phyloP scores from a whole-genome alignment of 1,284 basidiomycete species.

The Moesziomyces globuligerus region DNA sequence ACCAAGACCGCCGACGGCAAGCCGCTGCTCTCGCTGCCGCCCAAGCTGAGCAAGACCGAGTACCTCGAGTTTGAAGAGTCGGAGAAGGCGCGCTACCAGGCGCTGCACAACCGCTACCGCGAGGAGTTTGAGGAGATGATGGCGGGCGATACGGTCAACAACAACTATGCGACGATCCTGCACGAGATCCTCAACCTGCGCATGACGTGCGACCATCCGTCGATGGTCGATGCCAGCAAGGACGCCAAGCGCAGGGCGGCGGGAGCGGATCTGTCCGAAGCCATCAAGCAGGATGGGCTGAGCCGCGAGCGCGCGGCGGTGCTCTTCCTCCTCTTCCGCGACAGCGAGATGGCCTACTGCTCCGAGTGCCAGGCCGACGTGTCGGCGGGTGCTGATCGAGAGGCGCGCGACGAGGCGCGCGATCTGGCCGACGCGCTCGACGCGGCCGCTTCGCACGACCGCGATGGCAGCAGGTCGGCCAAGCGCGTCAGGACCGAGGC shows the following conservation, averaged over 20 bases:
- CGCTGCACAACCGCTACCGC: conserved; percentile 86
- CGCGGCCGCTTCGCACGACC: conserved; percentile 64
- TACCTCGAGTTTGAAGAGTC: conserved; percentile 83
- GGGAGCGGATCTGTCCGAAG: conserved; percentile 72
- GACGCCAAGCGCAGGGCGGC: conserved; percentile 69
- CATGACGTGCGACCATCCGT: conserved; percentile 96
- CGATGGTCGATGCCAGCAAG: conserved; percentile 77
- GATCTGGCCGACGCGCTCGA: conserved; percentile 72
- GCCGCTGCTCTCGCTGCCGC: conserved; percentile 82
- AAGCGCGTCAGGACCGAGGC: conserved; percentile 27
- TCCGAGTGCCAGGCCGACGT: conserved; percentile 85
- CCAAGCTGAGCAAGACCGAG: conserved; percentile 84
- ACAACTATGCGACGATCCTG: conserved; percentile 96
- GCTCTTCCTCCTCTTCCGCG: conserved; percentile 82
- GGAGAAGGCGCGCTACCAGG: conserved; percentile 87
- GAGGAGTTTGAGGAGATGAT: conserved; percentile 87
- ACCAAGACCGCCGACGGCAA: conserved; percentile 82
- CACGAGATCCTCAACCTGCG: conserved; percentile 81
- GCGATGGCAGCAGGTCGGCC: conserved; percentile 9
- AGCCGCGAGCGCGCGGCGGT: conserved; percentile 78
- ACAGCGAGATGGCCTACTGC: conserved; percentile 86
- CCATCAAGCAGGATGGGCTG: conserved; percentile 84
- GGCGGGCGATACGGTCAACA: conserved; percentile 86
- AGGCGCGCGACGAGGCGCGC: conserved; percentile 57
- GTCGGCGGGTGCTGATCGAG: conserved; percentile 22